Base-by-base conservation (phyloP, 176 grass and related monocot species). In the Triticum urartu region DNA sequence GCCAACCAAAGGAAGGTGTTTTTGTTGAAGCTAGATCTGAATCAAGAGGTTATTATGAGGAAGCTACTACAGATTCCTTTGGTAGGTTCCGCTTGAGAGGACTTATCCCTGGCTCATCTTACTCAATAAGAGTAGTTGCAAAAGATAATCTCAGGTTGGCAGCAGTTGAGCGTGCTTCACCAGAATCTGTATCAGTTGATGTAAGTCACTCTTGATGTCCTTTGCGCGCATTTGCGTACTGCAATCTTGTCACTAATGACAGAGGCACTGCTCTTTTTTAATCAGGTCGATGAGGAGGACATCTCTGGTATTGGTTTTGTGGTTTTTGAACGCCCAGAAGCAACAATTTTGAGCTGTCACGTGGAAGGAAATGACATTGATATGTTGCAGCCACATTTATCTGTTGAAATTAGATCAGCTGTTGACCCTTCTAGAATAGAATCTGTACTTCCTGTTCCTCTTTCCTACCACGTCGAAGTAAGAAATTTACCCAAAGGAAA, bases 1-100 rank as follows among this genome's bases (percentile, higher is more conserved):
- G 90, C 63, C 92, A 91, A 75, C 89, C 94, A 86, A 99, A 96
- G 90, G 92, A 94, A 83, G 90, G 87, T 80, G 94, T 96, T 65
- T 89, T 96, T 89, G 80, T 99, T 78, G 94, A 99, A 86, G 97
- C 97, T 34, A 89, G 97, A 80, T 95, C 97, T 71, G 90, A 99
- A 93, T 87, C 84, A 22, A 92, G 90, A 84, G 94, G 97, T 45
- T 94, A 90, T 94, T 99, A 99, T 69, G 97, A 99, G 80, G 97
- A 96, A 87, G 92, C 97, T 69, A 88, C 90, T 86, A 96, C 92
- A 62, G 97, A 99, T 89, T 79, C 84, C 77, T 83, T 73, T 60
- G 94, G 97, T 72, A 91, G 90, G 38, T 99, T 99, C 82, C 92
- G 94, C 39, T 89, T 99, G 52, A 96, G 94, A 85, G 97, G 97